These are phyloP conservation scores for Annulohypoxylon nitens DNA, from an alignment of 495 filamentous ascomycete genomes.

Conservation along the genomic window DNA sequence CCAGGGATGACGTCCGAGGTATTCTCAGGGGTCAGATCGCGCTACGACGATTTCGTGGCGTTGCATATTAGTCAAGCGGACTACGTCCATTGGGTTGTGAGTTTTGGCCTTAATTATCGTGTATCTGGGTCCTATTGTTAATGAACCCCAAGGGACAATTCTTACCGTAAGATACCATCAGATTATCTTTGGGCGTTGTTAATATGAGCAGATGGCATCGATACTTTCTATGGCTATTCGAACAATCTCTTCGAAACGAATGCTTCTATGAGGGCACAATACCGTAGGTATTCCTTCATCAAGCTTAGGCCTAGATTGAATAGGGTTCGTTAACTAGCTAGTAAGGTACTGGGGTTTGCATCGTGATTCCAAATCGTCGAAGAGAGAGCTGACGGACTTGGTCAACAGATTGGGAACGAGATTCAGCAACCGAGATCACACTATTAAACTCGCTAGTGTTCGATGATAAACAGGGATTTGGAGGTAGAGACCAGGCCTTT, in stretches of 20 bases:
- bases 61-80: constrained; percentile 52
- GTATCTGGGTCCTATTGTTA: neutral
- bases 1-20: constrained; percentile 48
- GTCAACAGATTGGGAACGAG: constrained; percentile 47
- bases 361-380: constrained; percentile 9
- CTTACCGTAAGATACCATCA: constrained; percentile 32
- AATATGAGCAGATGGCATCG: constrained; percentile 57
- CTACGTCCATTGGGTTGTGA: constrained; percentile 59
- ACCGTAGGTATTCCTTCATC: constrained; percentile 50
- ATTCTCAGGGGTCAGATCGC: constrained; percentile 57
- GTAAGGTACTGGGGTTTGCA: constrained; percentile 57
- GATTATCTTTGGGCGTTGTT: constrained; percentile 27
- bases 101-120: constrained; percentile 16
- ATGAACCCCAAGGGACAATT: constrained; percentile 47
- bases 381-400: constrained; percentile 14
- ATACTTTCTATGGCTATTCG: constrained; percentile 57
- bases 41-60: constrained; percentile 63
- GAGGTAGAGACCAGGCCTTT: constrained; percentile 39
- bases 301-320: constrained; percentile 2
- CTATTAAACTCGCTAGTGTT: constrained; percentile 50
- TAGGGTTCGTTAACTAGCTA: constrained; percentile 12
- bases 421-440: constrained; percentile 49
- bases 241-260: constrained; percentile 53
- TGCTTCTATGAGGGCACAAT: constrained; percentile 56
- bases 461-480: constrained; percentile 48